Evolutionary conservation across 352 stramenopile species (phyloP).

Genomic region (Phytophthora sansomeana): DNA sequence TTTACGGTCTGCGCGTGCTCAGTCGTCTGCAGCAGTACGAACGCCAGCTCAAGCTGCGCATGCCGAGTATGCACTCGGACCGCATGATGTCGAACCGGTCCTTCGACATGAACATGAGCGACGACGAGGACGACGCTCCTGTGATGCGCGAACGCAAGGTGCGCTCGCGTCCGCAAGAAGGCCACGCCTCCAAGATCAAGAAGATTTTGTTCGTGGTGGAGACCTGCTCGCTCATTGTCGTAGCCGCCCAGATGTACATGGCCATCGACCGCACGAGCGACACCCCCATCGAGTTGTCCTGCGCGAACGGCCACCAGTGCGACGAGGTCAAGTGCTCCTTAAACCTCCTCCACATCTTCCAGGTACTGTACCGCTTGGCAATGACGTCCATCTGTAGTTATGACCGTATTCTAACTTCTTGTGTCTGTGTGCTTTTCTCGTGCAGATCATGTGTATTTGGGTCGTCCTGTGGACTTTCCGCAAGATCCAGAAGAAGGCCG

Average conservation of each 20-base stretch:
- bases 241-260: constrained; percentile 63
- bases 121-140: constrained; percentile 40
- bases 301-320: constrained; percentile 66
- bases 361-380: constrained; percentile 31
- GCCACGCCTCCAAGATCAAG: constrained; percentile 51
- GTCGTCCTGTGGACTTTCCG: constrained; percentile 51
- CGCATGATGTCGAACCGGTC: constrained; percentile 47
- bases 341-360: constrained; percentile 57
- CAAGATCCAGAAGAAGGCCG: constrained; percentile 48
- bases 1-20: constrained; percentile 52
- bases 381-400: background rate
- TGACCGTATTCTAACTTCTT: constrained; percentile 1
- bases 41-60: constrained; percentile 40
- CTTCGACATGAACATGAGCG: constrained; percentile 50
- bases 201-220: constrained; percentile 55
- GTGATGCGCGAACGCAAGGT: constrained; percentile 27
- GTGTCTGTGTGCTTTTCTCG: constrained; percentile 10
- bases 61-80: constrained; percentile 47
- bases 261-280: constrained; percentile 41
- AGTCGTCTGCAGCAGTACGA: constrained; percentile 49
- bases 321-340: constrained; percentile 49
- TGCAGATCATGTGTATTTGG: constrained; percentile 44
- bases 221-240: constrained; percentile 41
- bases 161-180: constrained; percentile 32
- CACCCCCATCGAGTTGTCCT: constrained; percentile 56